phyloP scores from a whole-genome alignment of 768 basidiomycete genomes.

The Leucocoprinus leucothites region DNA sequence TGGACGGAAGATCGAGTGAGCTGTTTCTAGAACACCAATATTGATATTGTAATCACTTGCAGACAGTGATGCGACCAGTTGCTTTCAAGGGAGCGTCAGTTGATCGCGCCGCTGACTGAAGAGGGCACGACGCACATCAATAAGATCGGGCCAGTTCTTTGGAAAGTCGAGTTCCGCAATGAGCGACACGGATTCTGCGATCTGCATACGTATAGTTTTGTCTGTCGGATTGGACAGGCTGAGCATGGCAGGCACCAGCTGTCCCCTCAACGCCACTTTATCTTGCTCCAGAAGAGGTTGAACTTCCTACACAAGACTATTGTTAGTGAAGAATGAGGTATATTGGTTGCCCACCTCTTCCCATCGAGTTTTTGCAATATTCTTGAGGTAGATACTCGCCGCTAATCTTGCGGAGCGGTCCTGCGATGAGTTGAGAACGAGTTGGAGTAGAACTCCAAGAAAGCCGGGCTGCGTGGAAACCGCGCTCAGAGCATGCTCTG shows the following conservation, averaged over 20 bases:
- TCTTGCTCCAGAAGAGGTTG: conserved; percentile 68
- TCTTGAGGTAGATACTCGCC: conserved; percentile 90
- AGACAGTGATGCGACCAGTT: conserved; percentile 85
- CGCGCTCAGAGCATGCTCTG: conserved; percentile 71
- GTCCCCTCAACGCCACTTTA: conserved; percentile 66
- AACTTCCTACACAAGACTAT: conserved; percentile 53
- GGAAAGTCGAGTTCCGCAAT: conserved; percentile 95
- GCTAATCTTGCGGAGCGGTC: conserved; percentile 76
- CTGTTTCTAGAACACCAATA: conserved; percentile 87
- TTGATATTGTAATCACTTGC: conserved; percentile 80
- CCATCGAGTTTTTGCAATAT: conserved; percentile 85
- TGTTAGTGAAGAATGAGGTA: neutral
- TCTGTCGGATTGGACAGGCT: conserved; percentile 70
- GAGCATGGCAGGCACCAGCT: conserved; percentile 92
- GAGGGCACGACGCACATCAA: conserved; percentile 64
- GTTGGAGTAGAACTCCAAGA: conserved; percentile 69
- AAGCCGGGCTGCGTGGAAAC: conserved; percentile 77
- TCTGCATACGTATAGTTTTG: conserved; percentile 74
- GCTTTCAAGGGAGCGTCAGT: conserved; percentile 43
- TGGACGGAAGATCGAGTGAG: conserved; percentile 91
- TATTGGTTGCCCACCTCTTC: conserved; percentile 56
- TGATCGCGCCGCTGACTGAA: neutral
- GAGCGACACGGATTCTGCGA: conserved; percentile 90
- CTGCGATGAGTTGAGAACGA: conserved; percentile 68
- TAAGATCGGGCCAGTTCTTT: conserved; percentile 78